A percentile compares a stretch with the other conserved stretches of the same genome.
These are phyloP conservation scores for Nigrospora oryzae DNA, from an alignment of 2,329 filamentous ascomycete genomes.

Conservation along the genomic window DNA sequence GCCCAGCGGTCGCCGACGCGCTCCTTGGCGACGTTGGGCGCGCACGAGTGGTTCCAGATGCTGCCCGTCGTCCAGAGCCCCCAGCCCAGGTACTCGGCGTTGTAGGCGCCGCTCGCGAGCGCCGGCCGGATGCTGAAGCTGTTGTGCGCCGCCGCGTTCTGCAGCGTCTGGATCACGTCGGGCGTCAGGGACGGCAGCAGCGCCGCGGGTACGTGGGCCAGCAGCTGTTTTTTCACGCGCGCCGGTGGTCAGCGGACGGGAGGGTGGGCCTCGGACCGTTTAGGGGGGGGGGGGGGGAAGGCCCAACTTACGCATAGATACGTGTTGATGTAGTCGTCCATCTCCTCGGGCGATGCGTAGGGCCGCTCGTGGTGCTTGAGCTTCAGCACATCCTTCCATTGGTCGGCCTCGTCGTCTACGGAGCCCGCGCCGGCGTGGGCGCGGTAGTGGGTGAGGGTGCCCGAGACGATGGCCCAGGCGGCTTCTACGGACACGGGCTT, in stretches of 20 bases:
- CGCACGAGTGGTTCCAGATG: slow-evolving; percentile 2
- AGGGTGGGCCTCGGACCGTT: too few relatives aligned
- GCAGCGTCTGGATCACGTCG: slow-evolving; percentile 1
- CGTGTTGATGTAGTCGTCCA: background rate
- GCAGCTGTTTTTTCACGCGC: background rate
- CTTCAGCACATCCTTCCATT: background rate
- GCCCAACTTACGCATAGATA: slow-evolving; percentile 1
- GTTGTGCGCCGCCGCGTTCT: slow-evolving; percentile 2
- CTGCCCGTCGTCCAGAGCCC: slow-evolving; percentile 1
- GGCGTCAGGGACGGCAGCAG: background rate
- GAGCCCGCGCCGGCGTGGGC: background rate
- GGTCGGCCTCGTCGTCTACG: background rate
- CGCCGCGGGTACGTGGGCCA: background rate
- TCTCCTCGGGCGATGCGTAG: slow-evolving; percentile 1
- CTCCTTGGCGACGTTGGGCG: background rate
- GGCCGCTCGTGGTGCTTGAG: slow-evolving; percentile 1
- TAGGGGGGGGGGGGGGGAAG: too few relatives aligned
- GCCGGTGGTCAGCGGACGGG: too few relatives aligned
- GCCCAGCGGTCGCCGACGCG: background rate
- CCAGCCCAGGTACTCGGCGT: slow-evolving; percentile 1
- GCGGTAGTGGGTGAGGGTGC: background rate
- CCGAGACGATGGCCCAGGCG: background rate
- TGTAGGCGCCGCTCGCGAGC: slow-evolving; percentile 1
- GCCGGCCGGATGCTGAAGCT: slow-evolving; percentile 2
- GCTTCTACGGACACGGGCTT: background rate